phyloP scores from a whole-genome alignment of 768 basidiomycete species.

The Naganishia kalamii region DNA sequence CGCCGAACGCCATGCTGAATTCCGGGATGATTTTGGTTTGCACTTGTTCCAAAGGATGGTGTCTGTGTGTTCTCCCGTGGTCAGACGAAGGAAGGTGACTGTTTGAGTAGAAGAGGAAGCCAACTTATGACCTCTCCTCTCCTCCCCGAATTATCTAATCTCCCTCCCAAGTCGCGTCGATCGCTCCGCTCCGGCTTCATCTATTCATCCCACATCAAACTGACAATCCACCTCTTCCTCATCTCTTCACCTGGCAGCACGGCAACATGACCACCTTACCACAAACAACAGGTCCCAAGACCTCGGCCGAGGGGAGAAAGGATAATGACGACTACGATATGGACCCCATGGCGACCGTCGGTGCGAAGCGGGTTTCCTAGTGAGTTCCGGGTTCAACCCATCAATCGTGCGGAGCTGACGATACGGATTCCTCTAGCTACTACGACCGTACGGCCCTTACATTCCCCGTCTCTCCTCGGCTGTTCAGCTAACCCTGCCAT shows the following conservation, averaged over 20 bases:
- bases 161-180: too few relatives aligned
- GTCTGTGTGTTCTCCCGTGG: too few relatives aligned
- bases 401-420: neutral
- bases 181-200: too few relatives aligned
- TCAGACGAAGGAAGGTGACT: too few relatives aligned
- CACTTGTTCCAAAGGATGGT: too few relatives aligned
- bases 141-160: too few relatives aligned
- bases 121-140: too few relatives aligned
- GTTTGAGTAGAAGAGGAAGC: too few relatives aligned
- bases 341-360: neutral
- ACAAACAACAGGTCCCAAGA: neutral
- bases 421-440: neutral
- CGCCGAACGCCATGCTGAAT: neutral
- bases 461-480: neutral
- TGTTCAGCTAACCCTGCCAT: neutral
- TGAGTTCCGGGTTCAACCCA: neutral
- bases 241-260: neutral
- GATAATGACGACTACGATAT: neutral
- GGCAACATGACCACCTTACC: neutral
- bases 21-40: too few relatives aligned
- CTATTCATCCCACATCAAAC: neutral
- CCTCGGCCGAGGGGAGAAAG: neutral
- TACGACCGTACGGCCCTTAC: conserved; percentile 18
- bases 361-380: conserved; percentile 15
- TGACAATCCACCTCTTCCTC: neutral